Base-by-base conservation (phyloP, 2,329 filamentous ascomycete genomes). In the Fusarium longipes region DNA sequence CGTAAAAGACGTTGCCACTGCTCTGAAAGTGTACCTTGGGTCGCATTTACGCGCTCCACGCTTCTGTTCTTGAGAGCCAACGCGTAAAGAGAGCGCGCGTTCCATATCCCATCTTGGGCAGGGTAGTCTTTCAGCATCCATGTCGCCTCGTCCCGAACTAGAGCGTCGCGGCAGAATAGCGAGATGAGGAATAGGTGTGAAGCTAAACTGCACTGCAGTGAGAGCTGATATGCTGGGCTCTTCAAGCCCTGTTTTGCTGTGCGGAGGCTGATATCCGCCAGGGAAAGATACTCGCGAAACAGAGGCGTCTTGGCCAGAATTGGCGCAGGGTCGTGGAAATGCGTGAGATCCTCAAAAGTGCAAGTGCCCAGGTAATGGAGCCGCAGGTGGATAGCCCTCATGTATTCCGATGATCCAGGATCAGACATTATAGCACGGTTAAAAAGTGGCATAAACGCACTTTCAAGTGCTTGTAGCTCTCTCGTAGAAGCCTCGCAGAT, bases 401-500 rank as follows among this genome's bases (percentile, higher is more conserved):
- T 54, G 36, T 78, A 78, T 2, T 43, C 33, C 8, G 72, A 71
- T 11, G 75, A 76, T 14, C 70, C 64, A 6, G 58, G 8, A 6
- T 77, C 70, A 0, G 69, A 65, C 51, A 72, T 66, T 6, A 78
- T 68, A 24, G 75, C 71, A 2, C 53, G 59, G 40, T 75, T 70
- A 54, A 79, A 80, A 1, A 80, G 65, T 4, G 78, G 77, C 22
- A 67, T 47, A n/a, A 76, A 79, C 0, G 77, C 77, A 5, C 49
- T 52, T 25, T 77, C 70, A 0, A 79, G 49, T 7, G 71, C 61
- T 2, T 61, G n/a, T 2, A 73, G 20, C 2, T 56, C 47, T 4
- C 22, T 48, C 3, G 30, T 52, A 1, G 67, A 61, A 3, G 36
- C 39, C 3, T 64, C 40, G 6, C 58, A 70, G 2, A 73, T 64